Conservation (phyloP, 2,329 filamentous ascomycete genomes). For the Colletotrichum chrysophilum region DNA sequence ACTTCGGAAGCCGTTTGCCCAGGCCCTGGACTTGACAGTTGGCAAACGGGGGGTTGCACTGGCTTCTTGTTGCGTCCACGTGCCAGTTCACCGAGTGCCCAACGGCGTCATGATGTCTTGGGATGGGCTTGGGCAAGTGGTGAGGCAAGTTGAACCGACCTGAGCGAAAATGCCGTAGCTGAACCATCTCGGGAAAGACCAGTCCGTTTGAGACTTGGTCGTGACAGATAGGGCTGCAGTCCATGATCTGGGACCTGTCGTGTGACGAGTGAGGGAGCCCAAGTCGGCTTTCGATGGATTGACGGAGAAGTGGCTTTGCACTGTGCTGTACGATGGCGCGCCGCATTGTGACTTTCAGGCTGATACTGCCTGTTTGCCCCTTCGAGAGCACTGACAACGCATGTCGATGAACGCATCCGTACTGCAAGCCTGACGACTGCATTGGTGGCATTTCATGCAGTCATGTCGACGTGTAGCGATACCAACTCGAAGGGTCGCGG, state of each 20-base stretch:
- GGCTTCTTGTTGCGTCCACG: not conserved
- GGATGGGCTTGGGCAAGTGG: not conserved
- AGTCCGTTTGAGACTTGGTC: not conserved
- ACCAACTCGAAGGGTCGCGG: not conserved
- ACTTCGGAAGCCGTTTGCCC: not conserved
- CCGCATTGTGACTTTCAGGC: not conserved
- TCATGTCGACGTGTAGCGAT: not conserved
- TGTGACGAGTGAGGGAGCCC: not conserved
- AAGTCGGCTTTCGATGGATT: not conserved
- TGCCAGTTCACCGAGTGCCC: not conserved
- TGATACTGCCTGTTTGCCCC: not conserved
- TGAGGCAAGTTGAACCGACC: constrained; percentile 1
- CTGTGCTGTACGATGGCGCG: not conserved
- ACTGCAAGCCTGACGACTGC: not conserved
- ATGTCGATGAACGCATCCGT: not conserved
- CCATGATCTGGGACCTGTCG: not conserved
- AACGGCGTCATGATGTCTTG: not conserved
- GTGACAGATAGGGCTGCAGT: constrained; percentile 15
- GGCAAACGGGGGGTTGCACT: constrained; percentile 6
- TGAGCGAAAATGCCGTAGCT: not conserved
- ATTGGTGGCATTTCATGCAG: not conserved
- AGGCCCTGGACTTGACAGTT: not conserved
- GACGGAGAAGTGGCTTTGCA: not conserved
- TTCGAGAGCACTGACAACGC: not conserved
- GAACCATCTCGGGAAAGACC: not conserved